Base-by-base conservation (phyloP, 441 rosid genomes). In the Populus hybrid region DNA sequence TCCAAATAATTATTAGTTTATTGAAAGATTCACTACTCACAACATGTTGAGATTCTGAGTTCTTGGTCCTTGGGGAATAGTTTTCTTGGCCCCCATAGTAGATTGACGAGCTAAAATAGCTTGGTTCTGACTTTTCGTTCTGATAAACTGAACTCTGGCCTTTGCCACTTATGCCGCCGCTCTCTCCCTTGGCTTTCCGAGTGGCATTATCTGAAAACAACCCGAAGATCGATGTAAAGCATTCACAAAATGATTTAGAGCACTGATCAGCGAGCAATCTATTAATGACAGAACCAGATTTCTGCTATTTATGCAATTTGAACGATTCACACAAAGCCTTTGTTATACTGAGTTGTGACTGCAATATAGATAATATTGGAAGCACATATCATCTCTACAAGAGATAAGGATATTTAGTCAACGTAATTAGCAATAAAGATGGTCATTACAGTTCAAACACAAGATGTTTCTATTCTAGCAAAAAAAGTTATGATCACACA, bases 21-120 rank as follows among this genome's bases (percentile, higher is more conserved):
- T 1, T 46, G 71, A 50, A 30, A 46, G 18, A 65, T 67, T 66
- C 36, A 40, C 38, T 2, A 81, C 88, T 80, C 73, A 88, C 92
- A 46, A 1, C 14, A 20, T 83, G 80, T 23, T 79, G 78, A 75
- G 89, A 81, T 42, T 85, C 88, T 34, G 84, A 14, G 34, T 76
- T 50, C 28, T 42, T 76, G 77, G 87, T 82, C 72, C 81, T 83
- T 14, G 95, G 87, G 74, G 94, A 87, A 75, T 95, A 95, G 79
- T 91, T 89, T 80, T 93, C 95, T 82, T 91, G 98, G 67, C 99
- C 99, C 42, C 99, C 99, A 78, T 95, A 95, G 85, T 88, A 86
- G 64, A 95, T 92, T 26, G 99, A 95, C 46, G 99, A 95, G 79
- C 96, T 93, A 64, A 87, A 78, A 63, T 94, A 86, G 70, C 88